Conservation (phyloP, 2,329 filamentous ascomycete genomes). For the Neofusicoccum parvum region DNA sequence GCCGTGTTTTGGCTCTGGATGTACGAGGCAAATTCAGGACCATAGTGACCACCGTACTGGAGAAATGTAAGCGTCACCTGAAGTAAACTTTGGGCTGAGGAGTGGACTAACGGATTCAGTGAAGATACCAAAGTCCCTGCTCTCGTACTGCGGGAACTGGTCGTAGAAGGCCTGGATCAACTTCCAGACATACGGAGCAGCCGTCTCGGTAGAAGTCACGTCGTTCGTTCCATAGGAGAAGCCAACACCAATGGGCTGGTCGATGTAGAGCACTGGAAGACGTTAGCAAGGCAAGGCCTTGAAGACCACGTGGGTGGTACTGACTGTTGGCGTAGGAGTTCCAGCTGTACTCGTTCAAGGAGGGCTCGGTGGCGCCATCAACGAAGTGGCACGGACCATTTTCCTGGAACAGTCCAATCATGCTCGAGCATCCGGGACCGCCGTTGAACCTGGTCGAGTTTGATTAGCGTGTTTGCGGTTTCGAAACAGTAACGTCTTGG, state of each 20-base stretch:
- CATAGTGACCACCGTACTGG: constrained; percentile 19
- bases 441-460: constrained; percentile 33
- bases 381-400: constrained; percentile 50
- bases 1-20: constrained; percentile 22
- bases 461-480: constrained; percentile 41
- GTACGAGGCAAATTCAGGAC: constrained; percentile 20
- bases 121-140: constrained; percentile 34
- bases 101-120: constrained; percentile 6
- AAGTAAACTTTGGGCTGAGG: not conserved
- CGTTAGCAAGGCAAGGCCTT: not conserved
- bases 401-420: constrained; percentile 28
- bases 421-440: constrained; percentile 12
- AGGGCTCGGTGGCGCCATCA: constrained; percentile 41
- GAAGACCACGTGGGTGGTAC: not conserved
- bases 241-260: constrained; percentile 43
- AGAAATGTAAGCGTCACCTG: not conserved
- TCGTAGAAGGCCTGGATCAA: constrained; percentile 53
- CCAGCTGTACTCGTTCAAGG: constrained; percentile 48
- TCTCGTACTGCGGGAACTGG: constrained; percentile 18
- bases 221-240: constrained; percentile 45
- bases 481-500: not conserved
- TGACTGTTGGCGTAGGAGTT: constrained; percentile 45
- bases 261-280: constrained; percentile 40
- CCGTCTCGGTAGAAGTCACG: constrained; percentile 48
- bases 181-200: constrained; percentile 57